Conservation (phyloP, 2,329 filamentous ascomycete species). For the Chaetomiaceae sp. region DNA sequence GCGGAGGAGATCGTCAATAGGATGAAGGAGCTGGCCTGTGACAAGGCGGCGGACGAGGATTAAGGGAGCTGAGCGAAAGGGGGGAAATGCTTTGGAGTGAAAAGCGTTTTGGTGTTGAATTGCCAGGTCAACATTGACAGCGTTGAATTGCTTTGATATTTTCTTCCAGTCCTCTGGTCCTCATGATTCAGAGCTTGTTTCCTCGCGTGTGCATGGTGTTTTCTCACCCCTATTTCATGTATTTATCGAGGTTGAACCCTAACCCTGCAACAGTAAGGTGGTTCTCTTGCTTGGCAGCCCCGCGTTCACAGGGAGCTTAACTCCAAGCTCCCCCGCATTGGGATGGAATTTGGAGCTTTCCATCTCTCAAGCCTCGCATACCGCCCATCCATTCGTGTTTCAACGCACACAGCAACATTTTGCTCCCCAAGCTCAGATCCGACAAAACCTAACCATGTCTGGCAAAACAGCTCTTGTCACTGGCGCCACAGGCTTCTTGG, state of each 20-base stretch:
- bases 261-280: slow-evolving; percentile 1
- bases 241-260: too few species aligned
- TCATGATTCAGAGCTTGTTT: too few species aligned
- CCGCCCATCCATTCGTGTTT: too few species aligned
- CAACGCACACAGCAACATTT: too few species aligned
- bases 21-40: slow-evolving; percentile 46
- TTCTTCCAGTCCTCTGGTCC: too few species aligned
- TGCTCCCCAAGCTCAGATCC: too few species aligned
- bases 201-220: too few species aligned
- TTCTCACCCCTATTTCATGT: too few species aligned
- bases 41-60: slow-evolving; percentile 50
- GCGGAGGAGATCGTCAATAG: slow-evolving; percentile 48
- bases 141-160: too few species aligned
- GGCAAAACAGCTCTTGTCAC: slow-evolving; percentile 65
- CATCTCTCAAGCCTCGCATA: background rate
- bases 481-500: slow-evolving; percentile 78
- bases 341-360: background rate
- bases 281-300: slow-evolving; percentile 1
- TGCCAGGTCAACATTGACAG: too few species aligned
- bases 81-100: background rate
- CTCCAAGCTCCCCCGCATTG: background rate
- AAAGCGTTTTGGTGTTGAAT: background rate
- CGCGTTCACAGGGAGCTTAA: background rate
- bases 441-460: slow-evolving; percentile 16
- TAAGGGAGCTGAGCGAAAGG: slow-evolving; percentile 21